Conservation (phyloP, 768 basidiomycete species). For the Dacryopinax primogenitus region DNA sequence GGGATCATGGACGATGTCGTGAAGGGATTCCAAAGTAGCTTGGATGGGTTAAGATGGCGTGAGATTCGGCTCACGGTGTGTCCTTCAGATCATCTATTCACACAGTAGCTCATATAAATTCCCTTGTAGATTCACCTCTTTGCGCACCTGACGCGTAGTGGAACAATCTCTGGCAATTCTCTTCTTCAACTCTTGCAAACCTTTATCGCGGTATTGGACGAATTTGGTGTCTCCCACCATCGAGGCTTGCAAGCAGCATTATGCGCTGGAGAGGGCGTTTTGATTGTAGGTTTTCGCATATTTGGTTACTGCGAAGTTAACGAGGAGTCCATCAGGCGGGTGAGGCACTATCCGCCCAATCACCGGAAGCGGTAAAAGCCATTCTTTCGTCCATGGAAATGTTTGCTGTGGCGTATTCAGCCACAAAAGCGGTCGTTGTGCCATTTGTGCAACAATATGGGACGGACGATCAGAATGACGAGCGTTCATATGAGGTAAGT, state of each 20-base stretch:
- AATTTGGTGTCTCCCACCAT: constrained; percentile 77
- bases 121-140: constrained; percentile 32
- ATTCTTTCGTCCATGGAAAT: constrained; percentile 56
- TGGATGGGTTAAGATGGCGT: constrained; percentile 85
- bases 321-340: constrained; percentile 42
- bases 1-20: constrained; percentile 55
- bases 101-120: constrained; percentile 11
- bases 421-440: constrained; percentile 52
- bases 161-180: constrained; percentile 61
- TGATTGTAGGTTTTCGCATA: constrained; percentile 40
- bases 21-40: constrained; percentile 76
- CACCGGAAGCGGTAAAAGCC: constrained; percentile 45
- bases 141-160: constrained; percentile 67
- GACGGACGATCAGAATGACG: constrained; percentile 29
- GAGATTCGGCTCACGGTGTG: constrained; percentile 78
- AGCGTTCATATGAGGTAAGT: constrained; percentile 51
- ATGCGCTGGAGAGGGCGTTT: constrained; percentile 68
- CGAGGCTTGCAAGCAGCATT: constrained; percentile 68
- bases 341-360: constrained; percentile 46
- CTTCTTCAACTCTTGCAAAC: constrained; percentile 71
- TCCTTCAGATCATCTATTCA: constrained; percentile 17
- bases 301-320: neutral
- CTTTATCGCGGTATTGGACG: constrained; percentile 74
- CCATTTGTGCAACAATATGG: constrained; percentile 44
- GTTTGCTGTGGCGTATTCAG: constrained; percentile 49